phyloP scores from a whole-genome alignment of 164 flowering plant species.

The Nymphaea thermarum region DNA sequence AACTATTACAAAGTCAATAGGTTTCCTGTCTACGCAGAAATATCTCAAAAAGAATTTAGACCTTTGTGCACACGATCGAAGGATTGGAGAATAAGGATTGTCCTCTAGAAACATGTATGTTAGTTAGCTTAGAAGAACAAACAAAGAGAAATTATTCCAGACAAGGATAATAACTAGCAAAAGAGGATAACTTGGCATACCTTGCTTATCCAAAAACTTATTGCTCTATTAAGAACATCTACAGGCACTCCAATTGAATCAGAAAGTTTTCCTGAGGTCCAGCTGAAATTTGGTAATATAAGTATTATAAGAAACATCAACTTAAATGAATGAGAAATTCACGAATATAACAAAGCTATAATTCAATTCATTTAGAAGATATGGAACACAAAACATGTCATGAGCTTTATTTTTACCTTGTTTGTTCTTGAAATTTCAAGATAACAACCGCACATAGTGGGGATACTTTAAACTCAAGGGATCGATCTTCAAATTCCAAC shows the following conservation, averaged over 20 bases:
- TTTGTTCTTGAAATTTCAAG: constrained; percentile 80
- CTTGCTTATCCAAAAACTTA: constrained; percentile 91
- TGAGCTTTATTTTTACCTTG: constrained; percentile 24
- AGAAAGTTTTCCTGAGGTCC: constrained; percentile 82
- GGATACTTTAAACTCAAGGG: constrained; percentile 64
- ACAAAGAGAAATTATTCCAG: no score
- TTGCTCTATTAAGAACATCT: constrained; percentile 66
- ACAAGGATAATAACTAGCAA: no score
- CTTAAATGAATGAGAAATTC: no score
- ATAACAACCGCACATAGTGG: constrained; percentile 89
- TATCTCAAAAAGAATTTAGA: no score
- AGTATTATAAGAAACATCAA: background rate
- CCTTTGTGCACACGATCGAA: no score
- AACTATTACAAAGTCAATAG: no score
- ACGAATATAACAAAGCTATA: no score
- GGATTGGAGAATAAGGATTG: no score
- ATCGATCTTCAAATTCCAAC: constrained; percentile 82
- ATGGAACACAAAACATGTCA: background rate
- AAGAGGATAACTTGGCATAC: constrained; percentile 17
- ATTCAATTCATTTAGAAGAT: no score
- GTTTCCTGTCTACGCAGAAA: no score
- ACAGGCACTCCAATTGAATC: constrained; percentile 68
- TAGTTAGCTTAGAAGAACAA: no score
- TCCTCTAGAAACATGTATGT: no score
- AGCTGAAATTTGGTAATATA: constrained; percentile 32